Conservation (phyloP, 805 yeast genomes). For the Pachysolen tannophilus region DNA sequence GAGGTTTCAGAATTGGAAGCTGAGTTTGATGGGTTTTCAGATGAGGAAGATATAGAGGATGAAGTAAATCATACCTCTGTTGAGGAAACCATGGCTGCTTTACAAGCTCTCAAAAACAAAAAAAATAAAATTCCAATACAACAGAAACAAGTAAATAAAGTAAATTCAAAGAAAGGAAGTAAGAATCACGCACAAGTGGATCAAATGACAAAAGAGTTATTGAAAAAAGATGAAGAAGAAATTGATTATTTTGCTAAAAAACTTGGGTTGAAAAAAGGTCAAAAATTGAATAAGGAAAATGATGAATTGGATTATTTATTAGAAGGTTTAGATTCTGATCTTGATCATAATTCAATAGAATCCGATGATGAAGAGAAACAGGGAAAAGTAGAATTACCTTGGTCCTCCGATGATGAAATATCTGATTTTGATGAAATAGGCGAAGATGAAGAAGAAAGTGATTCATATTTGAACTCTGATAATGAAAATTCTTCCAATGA, state of each 20-base stretch:
- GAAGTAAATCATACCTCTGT: slow-evolving; percentile 23
- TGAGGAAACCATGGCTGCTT: slow-evolving; percentile 35
- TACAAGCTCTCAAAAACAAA: slow-evolving; percentile 31
- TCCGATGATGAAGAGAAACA: slow-evolving; percentile 13
- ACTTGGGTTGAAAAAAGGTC: slow-evolving; percentile 57
- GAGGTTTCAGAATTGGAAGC: slow-evolving; percentile 14
- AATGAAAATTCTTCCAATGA: slow-evolving; percentile 18
- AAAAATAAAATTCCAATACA: slow-evolving; percentile 14
- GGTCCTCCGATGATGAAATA: slow-evolving; percentile 8
- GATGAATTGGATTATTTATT: slow-evolving; percentile 76
- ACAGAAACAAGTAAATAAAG: slow-evolving; percentile 4
- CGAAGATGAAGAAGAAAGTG: slow-evolving; percentile 10
- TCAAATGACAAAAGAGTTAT: slow-evolving; percentile 14
- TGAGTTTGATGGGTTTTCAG: slow-evolving; percentile 19
- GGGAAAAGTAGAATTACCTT: slow-evolving; percentile 13
- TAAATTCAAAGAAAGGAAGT: slow-evolving; percentile 9
- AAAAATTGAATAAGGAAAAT: slow-evolving; percentile 38
- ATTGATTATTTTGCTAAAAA: slow-evolving; percentile 77
- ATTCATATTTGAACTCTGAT: slow-evolving; percentile 11
- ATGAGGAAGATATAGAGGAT: slow-evolving; percentile 16
- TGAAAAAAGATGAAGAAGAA: slow-evolving; percentile 61
- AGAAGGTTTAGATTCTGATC: slow-evolving; percentile 62
- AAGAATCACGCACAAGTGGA: slow-evolving; percentile 15
- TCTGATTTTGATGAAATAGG: neutral
- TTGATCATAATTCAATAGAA: slow-evolving; percentile 11